Evolutionary conservation across 768 basidiomycete genomes (phyloP), one percentile per base, ranked within the genome.

Genomic region (Termitomyces titanicus): DNA sequence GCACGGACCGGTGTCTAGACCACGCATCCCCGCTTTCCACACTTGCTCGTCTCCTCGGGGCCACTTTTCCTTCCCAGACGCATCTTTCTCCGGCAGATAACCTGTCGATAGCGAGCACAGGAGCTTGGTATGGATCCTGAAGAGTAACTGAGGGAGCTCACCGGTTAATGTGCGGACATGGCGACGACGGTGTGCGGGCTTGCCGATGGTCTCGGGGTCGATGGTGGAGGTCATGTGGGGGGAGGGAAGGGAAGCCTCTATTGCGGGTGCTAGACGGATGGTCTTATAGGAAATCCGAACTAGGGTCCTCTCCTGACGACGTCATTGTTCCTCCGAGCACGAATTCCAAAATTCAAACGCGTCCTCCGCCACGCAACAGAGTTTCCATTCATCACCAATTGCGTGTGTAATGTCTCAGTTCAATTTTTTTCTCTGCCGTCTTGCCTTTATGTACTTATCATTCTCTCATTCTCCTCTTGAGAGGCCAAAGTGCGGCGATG

Each of bases 51-150:
- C 87, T 38, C 91, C 91, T 57, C 76, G 77, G 31, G 91, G 91
- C 91, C 91, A 94, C 70, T 86, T 86, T 67, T 92, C 91, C 66
- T 89, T 85, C 33, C 91, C 91, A 43, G 76, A 68, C 3, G 79
- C 84, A 64, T 92, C 89, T 43, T 80, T 81, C 68, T 93, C 91
- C 4, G 91, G 88, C 3, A 86, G 71, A 65, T 91, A 92, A 15
- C 88, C 91, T 93, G 47, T 48, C 27, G 53, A 47, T 15, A n/a
- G 18, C 20, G 13, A 51, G 40, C 34, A 47, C 40, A 54, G 18
- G 37, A 9, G 33, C 34, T 44, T 35, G 33, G 13, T n/a, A 24
- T 24, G 24, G 9, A 52, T 22, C 24, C 44, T 58, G 49, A n/a
- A 43, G 37, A 48, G 15, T 11, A 6, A 15, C 24, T 29, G 44